These are phyloP conservation scores for Rugosomyces carneus DNA, from an alignment of 1,284 basidiomycete genomes.

Conservation along the genomic window DNA sequence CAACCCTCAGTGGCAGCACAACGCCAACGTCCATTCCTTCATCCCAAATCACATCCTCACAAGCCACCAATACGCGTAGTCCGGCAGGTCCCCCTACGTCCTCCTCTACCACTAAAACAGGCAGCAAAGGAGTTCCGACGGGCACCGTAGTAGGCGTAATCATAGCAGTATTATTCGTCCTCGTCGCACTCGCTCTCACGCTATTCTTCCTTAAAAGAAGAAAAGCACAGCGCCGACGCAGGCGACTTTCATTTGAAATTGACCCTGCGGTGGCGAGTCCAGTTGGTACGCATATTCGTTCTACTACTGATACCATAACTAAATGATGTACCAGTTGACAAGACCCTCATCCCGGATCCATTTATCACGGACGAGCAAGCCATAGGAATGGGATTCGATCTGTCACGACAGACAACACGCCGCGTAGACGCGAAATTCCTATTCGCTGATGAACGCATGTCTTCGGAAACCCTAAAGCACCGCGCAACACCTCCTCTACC, in stretches of 20 bases:
- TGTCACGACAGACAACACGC: slow-evolving; percentile 12
- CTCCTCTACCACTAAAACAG: background rate
- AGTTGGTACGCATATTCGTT: background rate
- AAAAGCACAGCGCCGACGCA: background rate
- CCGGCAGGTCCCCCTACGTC: background rate
- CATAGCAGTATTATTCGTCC: slow-evolving; percentile 4
- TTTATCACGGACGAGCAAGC: slow-evolving; percentile 16
- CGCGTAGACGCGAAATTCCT: slow-evolving; percentile 14
- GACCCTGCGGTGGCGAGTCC: slow-evolving; percentile 3
- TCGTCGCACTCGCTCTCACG: slow-evolving; percentile 2
- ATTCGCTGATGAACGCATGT: background rate
- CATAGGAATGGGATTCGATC: slow-evolving; percentile 12
- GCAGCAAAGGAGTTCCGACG: slow-evolving; percentile 2
- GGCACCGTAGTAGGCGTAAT: slow-evolving; percentile 11
- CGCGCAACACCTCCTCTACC: background rate
- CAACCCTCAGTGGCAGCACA: slow-evolving; percentile 10
- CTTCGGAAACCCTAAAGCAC: background rate
- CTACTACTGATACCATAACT: background rate
- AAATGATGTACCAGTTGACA: slow-evolving; percentile 7
- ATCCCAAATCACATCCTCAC: background rate
- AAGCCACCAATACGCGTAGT: background rate
- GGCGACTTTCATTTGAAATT: slow-evolving; percentile 1
- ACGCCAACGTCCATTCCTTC: slow-evolving; percentile 7
- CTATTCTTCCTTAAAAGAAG: slow-evolving; percentile 7
- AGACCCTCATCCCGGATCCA: slow-evolving; percentile 9